phyloP scores from a whole-genome alignment of 352 stramenopile genomes.

The Pythium catenulatum region DNA sequence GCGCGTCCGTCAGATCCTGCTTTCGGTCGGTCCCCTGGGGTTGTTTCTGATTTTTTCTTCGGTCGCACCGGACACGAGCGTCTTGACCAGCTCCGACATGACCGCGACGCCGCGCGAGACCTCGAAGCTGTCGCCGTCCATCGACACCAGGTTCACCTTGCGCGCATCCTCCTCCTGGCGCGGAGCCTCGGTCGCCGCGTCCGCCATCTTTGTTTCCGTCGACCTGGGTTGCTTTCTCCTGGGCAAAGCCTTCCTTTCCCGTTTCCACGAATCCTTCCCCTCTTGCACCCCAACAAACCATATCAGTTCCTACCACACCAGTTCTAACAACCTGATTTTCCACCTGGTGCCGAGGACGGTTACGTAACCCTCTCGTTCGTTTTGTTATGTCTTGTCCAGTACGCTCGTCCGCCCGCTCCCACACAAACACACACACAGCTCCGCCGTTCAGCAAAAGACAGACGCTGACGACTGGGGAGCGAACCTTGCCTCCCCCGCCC shows the following conservation, averaged over 20 bases:
- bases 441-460: no score
- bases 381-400: constrained; percentile 41
- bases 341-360: no score
- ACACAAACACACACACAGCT: no score
- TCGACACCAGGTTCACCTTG: constrained; percentile 93
- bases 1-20: not conserved
- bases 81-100: constrained; percentile 98
- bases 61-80: constrained; percentile 96
- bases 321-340: not conserved
- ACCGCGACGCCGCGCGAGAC: constrained; percentile 95
- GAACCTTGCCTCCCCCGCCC: not conserved
- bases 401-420: no score
- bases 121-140: constrained; percentile 98
- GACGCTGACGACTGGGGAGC: no score
- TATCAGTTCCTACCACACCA: constrained; percentile 23
- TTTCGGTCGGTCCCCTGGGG: not conserved
- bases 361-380: not conserved
- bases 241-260: not conserved
- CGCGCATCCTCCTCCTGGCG: constrained; percentile 85
- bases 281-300: not conserved
- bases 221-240: not conserved
- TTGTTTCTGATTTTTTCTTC: no score
- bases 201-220: constrained; percentile 69
- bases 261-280: constrained; percentile 42
- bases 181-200: constrained; percentile 70